Evolutionary conservation across 2,329 filamentous ascomycete species (phyloP).

Genomic region (Pseudogymnoascus sp.): DNA sequence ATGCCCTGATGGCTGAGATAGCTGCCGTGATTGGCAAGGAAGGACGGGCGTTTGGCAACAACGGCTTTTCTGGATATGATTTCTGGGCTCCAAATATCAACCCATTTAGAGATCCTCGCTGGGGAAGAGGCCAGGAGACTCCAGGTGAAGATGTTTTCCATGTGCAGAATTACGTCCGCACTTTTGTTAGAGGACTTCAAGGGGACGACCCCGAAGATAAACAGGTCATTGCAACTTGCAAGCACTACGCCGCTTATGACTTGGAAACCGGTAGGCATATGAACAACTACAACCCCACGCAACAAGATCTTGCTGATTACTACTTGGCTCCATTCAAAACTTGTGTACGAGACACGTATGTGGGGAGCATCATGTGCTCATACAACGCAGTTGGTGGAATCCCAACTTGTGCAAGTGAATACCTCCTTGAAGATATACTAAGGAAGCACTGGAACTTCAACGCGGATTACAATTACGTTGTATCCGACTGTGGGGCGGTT

Average conservation of each 20-base stretch:
- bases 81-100: conserved; percentile 64
- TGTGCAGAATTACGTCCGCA: conserved; percentile 42
- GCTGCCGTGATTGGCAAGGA: conserved; percentile 50
- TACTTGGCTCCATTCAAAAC: conserved; percentile 58
- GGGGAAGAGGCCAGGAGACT: conserved; percentile 54
- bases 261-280: conserved; percentile 30
- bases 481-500: conserved; percentile 57
- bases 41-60: conserved; percentile 57
- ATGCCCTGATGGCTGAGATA: conserved; percentile 49
- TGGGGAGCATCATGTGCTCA: conserved; percentile 53
- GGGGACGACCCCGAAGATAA: conserved; percentile 35
- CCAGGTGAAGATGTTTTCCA: conserved; percentile 49
- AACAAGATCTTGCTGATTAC: conserved; percentile 60
- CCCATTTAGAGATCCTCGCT: conserved; percentile 53
- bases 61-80: conserved; percentile 45
- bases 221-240: conserved; percentile 48
- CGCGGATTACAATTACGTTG: conserved; percentile 52
- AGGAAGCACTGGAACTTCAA: conserved; percentile 59
- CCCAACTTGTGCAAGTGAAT: conserved; percentile 55
- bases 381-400: conserved; percentile 60
- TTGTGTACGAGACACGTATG: conserved; percentile 45
- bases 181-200: conserved; percentile 47
- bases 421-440: conserved; percentile 54
- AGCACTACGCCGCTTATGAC: conserved; percentile 53
- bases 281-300: conserved; percentile 48